phyloP scores from a whole-genome alignment of 225 moss, liverwort and hornwort species.

The Climacium dendroides region DNA sequence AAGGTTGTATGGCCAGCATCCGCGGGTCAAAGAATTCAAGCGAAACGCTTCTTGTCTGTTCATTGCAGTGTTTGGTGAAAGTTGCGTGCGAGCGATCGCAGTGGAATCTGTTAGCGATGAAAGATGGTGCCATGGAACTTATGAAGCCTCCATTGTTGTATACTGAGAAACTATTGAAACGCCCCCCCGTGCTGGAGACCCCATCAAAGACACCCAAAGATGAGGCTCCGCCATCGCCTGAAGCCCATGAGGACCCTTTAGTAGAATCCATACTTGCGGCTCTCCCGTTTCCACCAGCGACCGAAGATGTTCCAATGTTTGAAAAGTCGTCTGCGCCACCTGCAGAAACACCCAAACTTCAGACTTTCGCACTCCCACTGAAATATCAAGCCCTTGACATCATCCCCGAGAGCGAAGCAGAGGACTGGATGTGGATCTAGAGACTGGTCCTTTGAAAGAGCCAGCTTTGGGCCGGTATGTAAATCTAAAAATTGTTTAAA shows the following conservation, averaged over 20 bases:
- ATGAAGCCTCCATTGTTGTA: not conserved
- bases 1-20: not conserved
- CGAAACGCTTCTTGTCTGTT: not conserved
- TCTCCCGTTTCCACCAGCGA: not conserved
- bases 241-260: not conserved
- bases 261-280: not conserved
- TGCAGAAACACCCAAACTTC: not conserved
- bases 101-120: not conserved
- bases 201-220: not conserved
- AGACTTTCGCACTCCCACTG: not conserved
- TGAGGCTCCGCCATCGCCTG: not conserved
- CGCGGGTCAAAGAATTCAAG: not conserved
- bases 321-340: not conserved
- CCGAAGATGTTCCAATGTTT: not conserved
- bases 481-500: too few species aligned
- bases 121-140: not conserved
- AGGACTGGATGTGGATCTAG: too few species aligned
- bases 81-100: not conserved
- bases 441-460: not conserved
- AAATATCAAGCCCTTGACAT: not conserved
- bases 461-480: not conserved
- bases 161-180: not conserved
- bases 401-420: fast-evolving
- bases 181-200: not conserved
- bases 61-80: not conserved